Base-by-base conservation (phyloP, 495 filamentous ascomycete genomes). In the Penicillium flavigenum region DNA sequence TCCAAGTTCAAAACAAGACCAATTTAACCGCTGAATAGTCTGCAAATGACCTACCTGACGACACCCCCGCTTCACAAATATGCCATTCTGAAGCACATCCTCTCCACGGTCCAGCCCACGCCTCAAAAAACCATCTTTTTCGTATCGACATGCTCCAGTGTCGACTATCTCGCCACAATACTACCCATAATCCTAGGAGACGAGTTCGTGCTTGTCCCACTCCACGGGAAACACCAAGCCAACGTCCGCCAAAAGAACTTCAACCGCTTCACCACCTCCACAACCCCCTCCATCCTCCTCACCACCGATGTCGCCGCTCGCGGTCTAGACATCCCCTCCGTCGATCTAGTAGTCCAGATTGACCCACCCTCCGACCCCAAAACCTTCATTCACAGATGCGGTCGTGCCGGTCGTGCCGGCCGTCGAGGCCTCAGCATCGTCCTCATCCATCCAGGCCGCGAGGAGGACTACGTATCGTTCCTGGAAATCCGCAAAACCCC, bases 311-410 rank as follows among this genome's bases (percentile, higher is more conserved):
- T 93, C 16, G 88, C 89, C 12, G 89, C 92, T 24, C 82, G 92
- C 47, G 92, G 92, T 31, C 83, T 98, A 16, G 94, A 98, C 65
- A 96, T 98, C 58, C 94, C 95, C 1, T 87, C 90, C 55, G 91
- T 97, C 34, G 95, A 98, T 71, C 82, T 98, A 7, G 93, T 98
- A 31, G 81, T 97, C 3, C 93, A 98, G 68, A 79, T 97, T 48
- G 94, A 98, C 65, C 88, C 92, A 0, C 94, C 94, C 1, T 87
- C 84, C 29, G 93, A 97, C 67, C 91, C 94, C 0, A 97, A 97
- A 71, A 90, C 87, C 38, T 98, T 97, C 71, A 86, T 98, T 52
- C 94, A 98, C 73, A 86, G 94, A 55, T 95, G 91, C 63, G 94
- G 94, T 4, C 90, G 94, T 54, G 91, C 95, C 2, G 94, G 92